These are phyloP conservation scores for Dactylellina drechsleri DNA, from an alignment of 2,329 filamentous ascomycete species.

Conservation along the genomic window DNA sequence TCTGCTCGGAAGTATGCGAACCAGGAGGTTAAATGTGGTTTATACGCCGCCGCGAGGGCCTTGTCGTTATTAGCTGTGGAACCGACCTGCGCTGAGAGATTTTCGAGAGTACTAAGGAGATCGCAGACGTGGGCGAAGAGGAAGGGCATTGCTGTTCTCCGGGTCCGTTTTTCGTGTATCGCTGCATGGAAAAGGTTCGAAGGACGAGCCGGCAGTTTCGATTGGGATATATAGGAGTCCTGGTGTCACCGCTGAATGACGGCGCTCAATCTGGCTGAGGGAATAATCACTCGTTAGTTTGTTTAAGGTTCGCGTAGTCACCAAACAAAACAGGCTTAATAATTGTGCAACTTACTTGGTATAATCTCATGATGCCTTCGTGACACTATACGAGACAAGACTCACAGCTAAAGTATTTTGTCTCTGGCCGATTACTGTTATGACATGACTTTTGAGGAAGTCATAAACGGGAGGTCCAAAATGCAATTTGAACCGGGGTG, in stretches of 20 bases:
- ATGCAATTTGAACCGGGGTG: too few relatives aligned
- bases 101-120: constrained; percentile 55
- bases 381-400: too few relatives aligned
- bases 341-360: too few relatives aligned
- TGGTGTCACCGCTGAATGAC: neutral
- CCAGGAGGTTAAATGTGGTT: constrained; percentile 54
- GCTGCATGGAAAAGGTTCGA: neutral
- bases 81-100: constrained; percentile 53
- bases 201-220: neutral
- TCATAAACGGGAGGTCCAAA: too few relatives aligned
- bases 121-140: constrained; percentile 56
- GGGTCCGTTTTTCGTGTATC: neutral
- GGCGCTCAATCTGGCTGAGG: too few relatives aligned
- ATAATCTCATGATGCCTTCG: too few relatives aligned
- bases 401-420: too few relatives aligned
- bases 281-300: too few relatives aligned
- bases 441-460: too few relatives aligned
- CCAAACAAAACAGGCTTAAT: too few relatives aligned
- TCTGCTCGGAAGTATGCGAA: constrained; percentile 55
- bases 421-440: too few relatives aligned
- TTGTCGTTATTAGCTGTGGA: constrained; percentile 18
- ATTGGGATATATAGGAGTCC: neutral
- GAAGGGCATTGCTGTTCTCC: constrained; percentile 52
- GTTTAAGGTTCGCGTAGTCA: too few relatives aligned
- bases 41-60: constrained; percentile 34